phyloP scores from a whole-genome alignment of 495 filamentous ascomycete genomes.

The Xylaria telfairii region DNA sequence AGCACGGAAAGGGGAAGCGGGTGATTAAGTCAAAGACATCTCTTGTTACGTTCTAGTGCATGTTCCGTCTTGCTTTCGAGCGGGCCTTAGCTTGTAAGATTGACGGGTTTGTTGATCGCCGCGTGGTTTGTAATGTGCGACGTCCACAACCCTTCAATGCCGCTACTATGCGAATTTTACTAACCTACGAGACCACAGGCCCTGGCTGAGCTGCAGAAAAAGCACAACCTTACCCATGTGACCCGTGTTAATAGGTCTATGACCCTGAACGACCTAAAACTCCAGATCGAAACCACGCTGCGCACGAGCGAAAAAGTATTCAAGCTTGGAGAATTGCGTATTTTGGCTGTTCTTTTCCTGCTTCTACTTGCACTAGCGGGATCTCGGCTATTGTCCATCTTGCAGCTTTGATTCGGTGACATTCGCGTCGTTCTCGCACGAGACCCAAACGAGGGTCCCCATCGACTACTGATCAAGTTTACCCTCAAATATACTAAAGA shows the following conservation, averaged over 20 bases:
- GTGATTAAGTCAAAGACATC: background rate
- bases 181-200: background rate
- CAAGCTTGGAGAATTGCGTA: background rate
- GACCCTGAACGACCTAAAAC: background rate
- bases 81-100: background rate
- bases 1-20: background rate
- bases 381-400: background rate
- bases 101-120: background rate
- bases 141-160: background rate
- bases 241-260: background rate
- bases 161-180: background rate
- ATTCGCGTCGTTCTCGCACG: background rate
- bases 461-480: background rate
- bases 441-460: background rate
- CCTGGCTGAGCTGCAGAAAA: background rate
- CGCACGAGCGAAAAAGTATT: background rate
- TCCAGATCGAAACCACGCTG: background rate
- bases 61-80: background rate
- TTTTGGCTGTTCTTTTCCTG: background rate
- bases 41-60: background rate
- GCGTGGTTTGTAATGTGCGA: background rate
- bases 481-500: background rate
- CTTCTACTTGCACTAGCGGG: background rate
- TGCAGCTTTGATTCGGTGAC: background rate
- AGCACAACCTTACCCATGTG: background rate